A percentile compares a stretch with the other conserved stretches of the same genome.
These are phyloP conservation scores for Raffaelea deltoideospora DNA, from an alignment of 2,329 filamentous ascomycete species.

Conservation along the genomic window DNA sequence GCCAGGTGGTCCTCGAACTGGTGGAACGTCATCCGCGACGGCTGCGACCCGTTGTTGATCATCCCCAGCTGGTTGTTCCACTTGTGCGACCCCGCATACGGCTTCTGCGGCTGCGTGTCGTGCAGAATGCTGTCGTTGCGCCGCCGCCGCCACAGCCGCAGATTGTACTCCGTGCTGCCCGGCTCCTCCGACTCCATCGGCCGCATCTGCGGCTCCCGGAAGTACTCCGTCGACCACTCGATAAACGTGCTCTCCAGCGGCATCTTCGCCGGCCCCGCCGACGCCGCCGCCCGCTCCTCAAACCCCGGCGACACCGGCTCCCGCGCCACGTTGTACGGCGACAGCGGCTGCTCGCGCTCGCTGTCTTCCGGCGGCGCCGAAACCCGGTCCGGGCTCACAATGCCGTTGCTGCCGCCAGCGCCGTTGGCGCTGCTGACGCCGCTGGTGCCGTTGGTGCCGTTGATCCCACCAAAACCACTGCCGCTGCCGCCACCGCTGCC, in stretches of 20 bases:
- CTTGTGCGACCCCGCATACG: constrained; percentile 66
- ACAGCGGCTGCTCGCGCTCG: constrained; percentile 48
- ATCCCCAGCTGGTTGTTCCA: constrained; percentile 78
- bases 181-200: constrained; percentile 90
- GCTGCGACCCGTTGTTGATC: constrained; percentile 79
- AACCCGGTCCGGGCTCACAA: constrained; percentile 22
- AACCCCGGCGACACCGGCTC: constrained; percentile 71
- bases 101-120: constrained; percentile 87
- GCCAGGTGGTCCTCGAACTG: constrained; percentile 95
- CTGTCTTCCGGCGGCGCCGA: constrained; percentile 55
- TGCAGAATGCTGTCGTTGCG: constrained; percentile 86
- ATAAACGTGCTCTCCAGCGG: constrained; percentile 74
- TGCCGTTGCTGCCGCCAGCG: no score
- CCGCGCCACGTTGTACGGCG: constrained; percentile 61
- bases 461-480: neutral
- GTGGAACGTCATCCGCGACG: constrained; percentile 87
- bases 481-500: constrained; percentile 19
- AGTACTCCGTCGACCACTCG: constrained; percentile 95
- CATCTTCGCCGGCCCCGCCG: constrained; percentile 46
- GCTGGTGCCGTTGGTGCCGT: constrained; percentile 19
- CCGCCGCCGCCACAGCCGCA: constrained; percentile 79
- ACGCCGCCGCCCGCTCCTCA: constrained; percentile 42
- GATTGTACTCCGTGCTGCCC: constrained; percentile 90
- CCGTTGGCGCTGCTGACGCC: no score
- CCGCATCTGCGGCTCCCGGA: constrained; percentile 97